Base-by-base conservation (phyloP, 2,329 filamentous ascomycete genomes). In the Amphichorda felina region DNA sequence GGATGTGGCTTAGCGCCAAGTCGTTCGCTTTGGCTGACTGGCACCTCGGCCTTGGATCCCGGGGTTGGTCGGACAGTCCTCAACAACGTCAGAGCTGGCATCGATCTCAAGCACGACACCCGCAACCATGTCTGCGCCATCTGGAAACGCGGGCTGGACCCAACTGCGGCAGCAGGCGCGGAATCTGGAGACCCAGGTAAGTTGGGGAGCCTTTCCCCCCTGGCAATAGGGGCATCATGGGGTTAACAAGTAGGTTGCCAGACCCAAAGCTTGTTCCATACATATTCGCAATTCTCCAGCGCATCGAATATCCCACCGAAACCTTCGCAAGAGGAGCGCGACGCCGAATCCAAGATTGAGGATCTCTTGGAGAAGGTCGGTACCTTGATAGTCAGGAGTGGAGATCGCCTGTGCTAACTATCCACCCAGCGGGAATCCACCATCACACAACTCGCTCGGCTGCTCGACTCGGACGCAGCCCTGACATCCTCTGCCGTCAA, bases 101-200 rank as follows among this genome's bases (percentile, higher is more conserved):
- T 8, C 16, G 14, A 21, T 19, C 17, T 22, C 9, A 8, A 33
- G n/a, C 17, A 33, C 11, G 16, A 28, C 24, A 10, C 18, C 16
- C 33, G 10, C 15, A 13, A 39, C n/a, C 43, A 78, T 76, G 72
- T 62, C 70, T 43, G 53, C 66, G 45, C 58, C 65, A 39, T 61
- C 66, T 31, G 64, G 72, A 43, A 75, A 61, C 43, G 68, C 72
- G 43, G 80, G 87, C 63, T 98, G 91, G 91, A 80, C 86, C 51
- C 87, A 95, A 64, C 72, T 96, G 47, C 83, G 91, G 50, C 87
- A 95, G 57, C 89, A 96, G 62, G 85, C 87, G 41, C 74, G 91
- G 50, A 75, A 79, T 30, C 68, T 95, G 42, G 91, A 98, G 60
- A 85, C 81, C 41, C 89, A 96, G 72, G 89, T 94, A 67, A 44